Base-by-base conservation (phyloP, 2,329 filamentous ascomycete genomes). In the Exophiala bonariae region DNA sequence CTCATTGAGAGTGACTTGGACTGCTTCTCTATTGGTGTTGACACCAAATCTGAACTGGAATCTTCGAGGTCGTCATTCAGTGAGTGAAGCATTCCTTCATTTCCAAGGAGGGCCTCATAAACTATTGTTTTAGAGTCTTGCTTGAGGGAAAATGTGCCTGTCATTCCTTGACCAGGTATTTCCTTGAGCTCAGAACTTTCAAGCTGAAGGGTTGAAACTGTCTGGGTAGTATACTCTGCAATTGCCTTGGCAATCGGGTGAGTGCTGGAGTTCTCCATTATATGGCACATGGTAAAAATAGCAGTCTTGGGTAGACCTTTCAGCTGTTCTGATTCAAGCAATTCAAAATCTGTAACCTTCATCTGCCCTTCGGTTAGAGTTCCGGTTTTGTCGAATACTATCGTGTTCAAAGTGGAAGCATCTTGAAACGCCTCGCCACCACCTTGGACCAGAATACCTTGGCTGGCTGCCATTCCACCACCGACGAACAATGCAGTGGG, bases 361-460 rank as follows among this genome's bases (percentile, higher is more conserved):
- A 81, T 73, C 36, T 79, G 76, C n/a, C 76, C 78, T 58, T 85
- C 73, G 0, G 89, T 93, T 48, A 95, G 71, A 0, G 89, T 95
- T 1, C 89, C 89, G 0, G 89, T 95, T 74, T 95, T 93, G 75
- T 95, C 89, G 63, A 95, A 93, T 1, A 93, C 86, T 31, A 93
- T 83, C 42, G 84, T 85, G 63, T 89, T 83, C 35, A 91, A 76
- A 9, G 79, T 80, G 63, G 86, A 90, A 3, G 88, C 88, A 69
- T 89, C 89, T 64, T 92, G 87, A 62, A 93, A 92, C 0, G 88
- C 89, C 63, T 91, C 87, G 26, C 89, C 89, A 17, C 89, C 89
- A 17, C 89, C 88, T 66, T 90, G 89, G 57, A 87, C 88, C 1
- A 95, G 74, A 44, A 95, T 89, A 1, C 89, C 89, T 59, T 88